Evolutionary conservation across 345 rosid genomes (phyloP), one percentile per base, ranked within the genome.

Genomic region (Melaleuca alternifolia): DNA sequence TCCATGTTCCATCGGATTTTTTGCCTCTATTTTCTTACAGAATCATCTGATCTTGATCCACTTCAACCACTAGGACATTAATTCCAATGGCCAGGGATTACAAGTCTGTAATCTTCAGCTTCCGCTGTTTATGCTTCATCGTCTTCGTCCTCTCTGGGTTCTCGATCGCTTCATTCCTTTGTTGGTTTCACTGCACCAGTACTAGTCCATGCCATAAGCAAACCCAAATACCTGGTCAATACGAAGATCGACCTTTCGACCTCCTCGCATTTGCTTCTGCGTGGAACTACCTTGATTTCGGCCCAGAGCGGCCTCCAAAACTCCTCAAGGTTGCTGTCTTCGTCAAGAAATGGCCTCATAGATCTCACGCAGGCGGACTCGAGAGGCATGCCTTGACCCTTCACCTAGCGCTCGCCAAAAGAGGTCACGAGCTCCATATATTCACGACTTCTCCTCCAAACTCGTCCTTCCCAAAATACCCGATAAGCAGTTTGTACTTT

Each of bases 321-420:
- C 86, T 84, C 82, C 95, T 97, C 56, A 96, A 94, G 86, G 92
- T 97, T 86, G 99, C 98, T 0, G 91, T 95, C 65, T 96, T 95
- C 30, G 99, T 96, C 13, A 96, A 97, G 91, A 96, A 94, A 91
- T 97, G 98, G 98, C 95, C 99, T 62, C 94, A 91, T 33, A 92
- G 88, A 86, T 96, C 98, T 86, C 94, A 84, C 46, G 98, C 96
- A 0, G 99, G 99, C 50, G 99, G 98, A 28, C 98, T 96, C 52
- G 98, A 97, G 88, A 51, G 98, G 83, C 98, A 97, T 54, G 98
- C 99, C 65, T 86, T 93, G 89, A 97, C 98, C 57, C 91, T 97
- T 46, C 98, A 97, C 88, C 95, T 97, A 4, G 95, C 94, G 83
- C 95, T 96, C 33, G 96, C 98, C 37, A 93, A 88, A 88, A 94